phyloP scores from a whole-genome alignment of 805 yeast genomes.

The Komagataella pastoris region DNA sequence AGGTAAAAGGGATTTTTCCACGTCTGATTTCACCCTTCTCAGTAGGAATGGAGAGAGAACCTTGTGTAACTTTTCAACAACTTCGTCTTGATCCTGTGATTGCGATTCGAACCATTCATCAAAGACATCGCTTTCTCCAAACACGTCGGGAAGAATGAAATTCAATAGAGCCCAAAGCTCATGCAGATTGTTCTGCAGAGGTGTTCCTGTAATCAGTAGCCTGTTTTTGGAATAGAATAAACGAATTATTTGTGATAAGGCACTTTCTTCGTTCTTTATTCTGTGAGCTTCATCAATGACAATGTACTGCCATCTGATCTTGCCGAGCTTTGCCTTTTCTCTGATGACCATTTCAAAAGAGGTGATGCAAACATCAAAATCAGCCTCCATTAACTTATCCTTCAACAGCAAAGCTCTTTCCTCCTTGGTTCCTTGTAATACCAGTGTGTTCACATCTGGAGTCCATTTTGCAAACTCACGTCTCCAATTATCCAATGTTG shows the following conservation, averaged over 20 bases:
- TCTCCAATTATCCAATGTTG: conserved; percentile 71
- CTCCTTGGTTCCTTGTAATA: conserved; percentile 65
- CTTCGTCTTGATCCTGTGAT: conserved; percentile 22
- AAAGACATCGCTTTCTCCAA: conserved; percentile 58
- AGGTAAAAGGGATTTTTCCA: conserved; percentile 67
- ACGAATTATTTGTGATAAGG: conserved; percentile 2
- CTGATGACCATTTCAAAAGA: conserved; percentile 69
- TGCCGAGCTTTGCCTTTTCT: conserved; percentile 54
- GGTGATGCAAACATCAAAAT: conserved; percentile 60
- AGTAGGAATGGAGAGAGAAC: conserved; percentile 64
- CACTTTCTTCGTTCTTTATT: conserved; percentile 63
- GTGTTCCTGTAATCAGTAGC: conserved; percentile 70
- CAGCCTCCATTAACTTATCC: conserved; percentile 36
- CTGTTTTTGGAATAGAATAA: conserved; percentile 30
- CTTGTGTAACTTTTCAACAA: conserved; percentile 60
- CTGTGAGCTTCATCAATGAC: conserved; percentile 78
- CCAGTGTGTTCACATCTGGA: conserved; percentile 60
- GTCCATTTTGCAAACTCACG: conserved; percentile 72
- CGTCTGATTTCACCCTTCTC: conserved; percentile 69
- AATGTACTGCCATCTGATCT: conserved; percentile 66
- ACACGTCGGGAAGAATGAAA: conserved; percentile 67
- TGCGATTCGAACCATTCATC: conserved; percentile 58
- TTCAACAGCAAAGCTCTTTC: conserved; percentile 43
- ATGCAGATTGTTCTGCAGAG: conserved; percentile 66
- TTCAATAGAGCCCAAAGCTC: conserved; percentile 75